Evolutionary conservation across 495 filamentous ascomycete species (phyloP), one percentile per base, ranked within the genome.

Genomic region (Xylaria longipes): DNA sequence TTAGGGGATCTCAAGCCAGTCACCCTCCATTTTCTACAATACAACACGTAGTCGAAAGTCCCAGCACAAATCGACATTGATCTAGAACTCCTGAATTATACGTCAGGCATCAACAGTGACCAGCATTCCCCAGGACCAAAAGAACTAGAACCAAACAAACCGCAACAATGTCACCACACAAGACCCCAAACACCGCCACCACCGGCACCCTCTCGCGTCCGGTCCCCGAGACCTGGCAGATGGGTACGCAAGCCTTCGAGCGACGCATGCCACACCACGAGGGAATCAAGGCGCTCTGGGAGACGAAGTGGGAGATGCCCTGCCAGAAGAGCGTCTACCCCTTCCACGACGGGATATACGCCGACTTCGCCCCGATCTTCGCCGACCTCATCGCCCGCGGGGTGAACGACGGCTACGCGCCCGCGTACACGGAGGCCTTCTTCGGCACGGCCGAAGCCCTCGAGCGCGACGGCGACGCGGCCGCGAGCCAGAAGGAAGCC

Each of bases 301-400:
- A 94, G 81, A 90, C 89, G 5, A 93, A 93, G 79, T 95, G 92
- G 92, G 89, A 90, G 80, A 85, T 89, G 69, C 89, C 88, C 84
- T 91, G 89, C 77, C 71, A 76, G 46, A 89, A 88, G 78, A 85
- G 88, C 45, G 83, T 94, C 33, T 95, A 95, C 73, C 93, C 92
- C 0, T 95, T 94, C 83, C 92, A 93, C 80, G 92, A 94, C 76
- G 89, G 91, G 25, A 78, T 82, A 0, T 85, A 86, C 58, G 86
- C 90, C 60, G 93, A 95, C 79, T 94, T 95, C 71, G 85, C 89
- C 70, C 89, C 90, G n/a, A 87, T 94, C 50, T 93, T 94, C 68
- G 71, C 86, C 25, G 79, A 88, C 43, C 76, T 94, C 20, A 91
- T 92, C 68, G 77, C 39, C 11, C 68, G 89, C 84, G 78, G 85